A percentile compares a stretch with the other conserved stretches of the same genome.
phyloP scores from a whole-genome alignment of 345 rosid species.

The Eucalyptus curtisii region DNA sequence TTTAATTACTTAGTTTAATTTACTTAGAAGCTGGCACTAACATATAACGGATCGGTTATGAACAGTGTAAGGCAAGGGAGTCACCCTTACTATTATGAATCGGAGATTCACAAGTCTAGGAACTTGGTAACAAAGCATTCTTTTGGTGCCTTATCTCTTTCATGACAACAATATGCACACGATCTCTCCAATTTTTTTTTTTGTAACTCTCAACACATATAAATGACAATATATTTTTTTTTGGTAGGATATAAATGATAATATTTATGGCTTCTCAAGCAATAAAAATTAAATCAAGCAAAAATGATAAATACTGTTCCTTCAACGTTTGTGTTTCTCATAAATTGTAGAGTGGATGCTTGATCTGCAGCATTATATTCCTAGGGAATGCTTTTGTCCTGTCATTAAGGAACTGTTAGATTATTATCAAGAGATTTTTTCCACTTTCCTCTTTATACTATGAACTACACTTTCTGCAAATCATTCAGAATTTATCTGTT shows the following conservation, averaged over 20 bases:
- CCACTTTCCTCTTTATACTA: neutral
- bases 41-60: no score
- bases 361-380: constrained; percentile 41
- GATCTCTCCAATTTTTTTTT: no score
- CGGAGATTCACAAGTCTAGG: no score
- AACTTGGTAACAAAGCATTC: no score
- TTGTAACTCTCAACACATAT: no score
- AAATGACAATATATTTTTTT: neutral
- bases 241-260: no score
- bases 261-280: no score
- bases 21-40: no score
- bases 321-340: constrained; percentile 25
- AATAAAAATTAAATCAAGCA: neutral
- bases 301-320: constrained; percentile 91
- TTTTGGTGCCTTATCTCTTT: no score
- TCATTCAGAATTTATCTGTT: neutral
- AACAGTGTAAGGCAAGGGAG: fast-evolving
- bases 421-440: neutral
- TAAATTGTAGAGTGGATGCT: constrained; percentile 76
- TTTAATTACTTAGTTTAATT: no score
- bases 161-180: no score
- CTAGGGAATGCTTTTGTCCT: constrained; percentile 69
- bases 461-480: neutral
- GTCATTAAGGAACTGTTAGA: constrained; percentile 4
- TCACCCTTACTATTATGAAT: no score